Base-by-base conservation (phyloP, 352 stramenopile species). In the Globisporangium cederbergense region DNA sequence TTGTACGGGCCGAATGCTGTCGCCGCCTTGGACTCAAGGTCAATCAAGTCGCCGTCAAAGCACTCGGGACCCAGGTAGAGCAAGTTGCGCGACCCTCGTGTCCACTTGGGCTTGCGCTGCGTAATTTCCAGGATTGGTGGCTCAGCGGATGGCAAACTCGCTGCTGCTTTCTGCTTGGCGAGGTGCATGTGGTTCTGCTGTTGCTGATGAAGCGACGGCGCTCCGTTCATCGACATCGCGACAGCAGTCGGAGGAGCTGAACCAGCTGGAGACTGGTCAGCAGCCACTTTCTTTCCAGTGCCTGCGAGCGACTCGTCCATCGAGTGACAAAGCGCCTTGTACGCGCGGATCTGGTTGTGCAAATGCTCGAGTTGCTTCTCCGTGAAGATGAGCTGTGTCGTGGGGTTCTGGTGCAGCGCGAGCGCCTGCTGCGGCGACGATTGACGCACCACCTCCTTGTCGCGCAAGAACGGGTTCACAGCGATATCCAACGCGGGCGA, bases 261-360 rank as follows among this genome's bases (percentile, higher is more conserved):
- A 30, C 30, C 7, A 11, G 60, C 34, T 18, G 43, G 47, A 34
- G 47, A 34, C 14, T 53, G 22, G 16, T 28, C 28, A 11, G 28
- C 14, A 46, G 13, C 50, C 4, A 34, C 30, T 10, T 42, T 55
- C 32, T 73, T 71, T 46, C 78, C 75, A 52, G 63, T 70, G 13
- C 72, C 64, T 0, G 69, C 47, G 25, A 90, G 65, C 5, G 80
- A 69, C 43, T 89, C 73, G 63, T 95, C 84, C 86, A 95, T 95
- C 6, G 78, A 89, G 68, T 91, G 84, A 47, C 84, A 93, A 25
- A 95, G 73, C 40, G 83, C 70, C 66, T 93, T 95, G 72, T 89
- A 95, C 18, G 83, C 78, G 8, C 83, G 83, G 64, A 95, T 95
- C 74, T 95, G 86, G 64, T 90, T 86, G 71, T 95, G 86, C 51